Percentiles rank a stretch among this genome's conserved stretches.
phyloP scores from a whole-genome alignment of 2,329 filamentous ascomycete genomes.

The Waltergamsia citrina region DNA sequence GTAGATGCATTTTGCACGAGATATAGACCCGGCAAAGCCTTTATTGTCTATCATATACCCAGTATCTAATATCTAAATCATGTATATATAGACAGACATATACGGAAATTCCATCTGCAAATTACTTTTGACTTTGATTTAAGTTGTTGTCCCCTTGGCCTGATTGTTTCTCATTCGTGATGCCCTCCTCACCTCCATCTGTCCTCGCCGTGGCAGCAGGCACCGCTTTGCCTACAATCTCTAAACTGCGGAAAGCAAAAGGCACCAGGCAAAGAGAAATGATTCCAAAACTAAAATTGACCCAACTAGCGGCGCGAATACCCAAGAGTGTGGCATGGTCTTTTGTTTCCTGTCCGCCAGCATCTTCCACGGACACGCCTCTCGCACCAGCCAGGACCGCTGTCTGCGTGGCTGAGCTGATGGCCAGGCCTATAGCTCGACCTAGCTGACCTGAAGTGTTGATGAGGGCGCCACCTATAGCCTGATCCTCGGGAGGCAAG shows the following conservation, averaged over 20 bases:
- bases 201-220: neutral
- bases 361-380: slow-evolving; percentile 30
- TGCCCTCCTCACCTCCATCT: slow-evolving; percentile 10
- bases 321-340: slow-evolving; percentile 37
- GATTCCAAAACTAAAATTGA: slow-evolving; percentile 38
- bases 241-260: slow-evolving; percentile 39
- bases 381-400: slow-evolving; percentile 44
- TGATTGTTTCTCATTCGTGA: slow-evolving; percentile 11
- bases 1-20: no score
- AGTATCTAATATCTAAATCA: neutral
- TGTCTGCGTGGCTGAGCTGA: slow-evolving; percentile 56
- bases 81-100: neutral
- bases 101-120: neutral
- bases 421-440: slow-evolving; percentile 53
- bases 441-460: slow-evolving; percentile 59
- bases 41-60: no score
- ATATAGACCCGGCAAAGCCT: no score
- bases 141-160: neutral
- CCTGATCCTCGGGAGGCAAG: slow-evolving; percentile 54
- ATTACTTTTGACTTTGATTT: neutral
- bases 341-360: slow-evolving; percentile 29
- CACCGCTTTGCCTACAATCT: slow-evolving; percentile 36
- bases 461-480: slow-evolving; percentile 57
- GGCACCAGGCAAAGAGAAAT: slow-evolving; percentile 32
- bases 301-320: slow-evolving; percentile 40